These are phyloP conservation scores for Phyllosticta citribraziliensis DNA, from an alignment of 2,329 filamentous ascomycete species.

Conservation along the genomic window DNA sequence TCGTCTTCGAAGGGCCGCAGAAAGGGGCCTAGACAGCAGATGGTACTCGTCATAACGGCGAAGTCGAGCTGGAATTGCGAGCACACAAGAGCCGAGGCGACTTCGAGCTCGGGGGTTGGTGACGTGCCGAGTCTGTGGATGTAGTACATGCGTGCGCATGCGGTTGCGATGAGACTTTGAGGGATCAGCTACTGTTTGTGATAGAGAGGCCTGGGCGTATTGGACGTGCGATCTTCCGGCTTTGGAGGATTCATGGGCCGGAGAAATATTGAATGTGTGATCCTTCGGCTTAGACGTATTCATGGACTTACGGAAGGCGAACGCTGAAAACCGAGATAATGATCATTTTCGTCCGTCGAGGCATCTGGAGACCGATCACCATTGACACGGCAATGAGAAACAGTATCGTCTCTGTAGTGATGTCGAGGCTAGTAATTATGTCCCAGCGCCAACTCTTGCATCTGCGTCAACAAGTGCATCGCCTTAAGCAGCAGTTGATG, in stretches of 20 bases:
- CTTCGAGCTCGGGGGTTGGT: slow-evolving; percentile 13
- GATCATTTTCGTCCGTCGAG: slow-evolving; percentile 17
- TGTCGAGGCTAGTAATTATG: slow-evolving; percentile 20
- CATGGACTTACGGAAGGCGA: slow-evolving; percentile 16
- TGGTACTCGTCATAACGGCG: slow-evolving; percentile 23
- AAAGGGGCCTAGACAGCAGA: slow-evolving; percentile 24
- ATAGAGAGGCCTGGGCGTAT: not conserved
- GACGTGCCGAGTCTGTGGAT: slow-evolving; percentile 13
- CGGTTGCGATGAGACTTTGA: slow-evolving; percentile 17
- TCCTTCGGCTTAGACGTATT: too few species aligned
- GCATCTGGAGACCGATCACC: slow-evolving; percentile 20
- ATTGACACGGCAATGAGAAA: slow-evolving; percentile 12
- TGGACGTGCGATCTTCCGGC: too few species aligned
- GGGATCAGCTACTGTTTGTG: not conserved
- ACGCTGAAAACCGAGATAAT: slow-evolving; percentile 22
- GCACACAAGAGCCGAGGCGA: slow-evolving; percentile 19
- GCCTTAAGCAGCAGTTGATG: not conserved
- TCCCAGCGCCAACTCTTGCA: slow-evolving; percentile 21
- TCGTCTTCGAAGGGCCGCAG: slow-evolving; percentile 23
- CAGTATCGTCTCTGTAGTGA: slow-evolving; percentile 20
- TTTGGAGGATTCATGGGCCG: too few species aligned
- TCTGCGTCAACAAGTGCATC: not conserved
- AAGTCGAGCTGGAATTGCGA: slow-evolving; percentile 28
- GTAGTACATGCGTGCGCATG: slow-evolving; percentile 20
- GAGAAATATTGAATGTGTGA: too few species aligned